Evolutionary conservation across 2,329 filamentous ascomycete species (phyloP).

Genomic region (Beauveria medogensis): DNA sequence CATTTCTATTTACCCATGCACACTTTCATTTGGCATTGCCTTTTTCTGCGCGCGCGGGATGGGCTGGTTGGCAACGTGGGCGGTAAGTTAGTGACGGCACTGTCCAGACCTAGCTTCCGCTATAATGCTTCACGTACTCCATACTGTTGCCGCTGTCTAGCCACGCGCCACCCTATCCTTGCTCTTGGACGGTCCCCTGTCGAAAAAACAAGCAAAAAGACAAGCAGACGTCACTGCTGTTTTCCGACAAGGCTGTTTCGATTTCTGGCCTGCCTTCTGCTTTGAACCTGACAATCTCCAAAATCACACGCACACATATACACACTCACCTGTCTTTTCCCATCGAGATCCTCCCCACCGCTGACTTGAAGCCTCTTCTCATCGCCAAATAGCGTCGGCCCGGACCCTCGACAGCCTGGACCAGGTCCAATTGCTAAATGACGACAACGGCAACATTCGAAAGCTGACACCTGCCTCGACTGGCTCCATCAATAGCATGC

Average conservation of each 20-base stretch:
- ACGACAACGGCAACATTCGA: constrained; percentile 21
- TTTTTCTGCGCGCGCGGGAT: not conserved
- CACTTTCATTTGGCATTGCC: not conserved
- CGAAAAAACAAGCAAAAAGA: constrained; percentile 1
- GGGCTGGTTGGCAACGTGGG: not conserved
- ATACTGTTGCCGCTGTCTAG: not conserved
- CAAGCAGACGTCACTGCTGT: not conserved
- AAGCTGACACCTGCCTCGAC: constrained; percentile 31
- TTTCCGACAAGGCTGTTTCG: not conserved
- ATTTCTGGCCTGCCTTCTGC: not conserved
- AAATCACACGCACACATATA: not conserved
- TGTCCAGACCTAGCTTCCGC: not conserved
- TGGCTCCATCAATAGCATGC: constrained; percentile 33
- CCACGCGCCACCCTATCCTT: not conserved
- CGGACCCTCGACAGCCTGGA: constrained; percentile 14
- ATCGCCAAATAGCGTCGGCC: not conserved
- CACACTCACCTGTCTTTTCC: not conserved
- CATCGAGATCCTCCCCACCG: not conserved
- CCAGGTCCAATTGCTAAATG: constrained; percentile 22
- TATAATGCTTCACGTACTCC: not conserved
- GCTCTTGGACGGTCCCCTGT: constrained; percentile 4
- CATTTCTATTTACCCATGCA: not conserved
- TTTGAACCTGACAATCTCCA: not conserved
- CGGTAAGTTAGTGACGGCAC: not conserved
- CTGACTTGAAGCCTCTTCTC: constrained; percentile 7